Percentiles rank a stretch among this genome's conserved stretches.
These are phyloP conservation scores for Septoria linicola DNA, from an alignment of 2,329 filamentous ascomycete species.

Conservation along the genomic window DNA sequence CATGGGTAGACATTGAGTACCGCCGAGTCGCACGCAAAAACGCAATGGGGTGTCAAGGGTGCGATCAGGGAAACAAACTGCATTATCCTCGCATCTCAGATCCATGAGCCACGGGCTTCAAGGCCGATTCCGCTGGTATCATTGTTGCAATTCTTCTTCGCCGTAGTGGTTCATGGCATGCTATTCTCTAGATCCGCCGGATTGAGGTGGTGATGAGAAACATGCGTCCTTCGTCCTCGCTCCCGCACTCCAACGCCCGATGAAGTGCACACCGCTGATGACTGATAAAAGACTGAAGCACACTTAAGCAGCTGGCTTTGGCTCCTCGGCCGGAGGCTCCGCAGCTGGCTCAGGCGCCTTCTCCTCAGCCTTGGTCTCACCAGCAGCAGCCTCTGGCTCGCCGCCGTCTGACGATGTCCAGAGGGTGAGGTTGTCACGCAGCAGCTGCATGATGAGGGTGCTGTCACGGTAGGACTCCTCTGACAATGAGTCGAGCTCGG, in stretches of 20 bases:
- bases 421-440: constrained; percentile 96
- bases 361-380: constrained; percentile 52
- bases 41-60: constrained; percentile 11
- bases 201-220: constrained; percentile 16
- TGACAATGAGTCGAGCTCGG: constrained; percentile 94
- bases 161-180: constrained; percentile 19
- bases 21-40: constrained; percentile 15
- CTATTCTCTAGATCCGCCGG: constrained; percentile 8
- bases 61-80: constrained; percentile 11
- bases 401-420: constrained; percentile 93
- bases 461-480: constrained; percentile 99
- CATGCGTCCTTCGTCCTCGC: constrained; percentile 22
- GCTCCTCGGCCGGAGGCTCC: constrained; percentile 46
- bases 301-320: constrained; percentile 29
- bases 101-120: constrained; percentile 14
- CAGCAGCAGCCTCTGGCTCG: constrained; percentile 68
- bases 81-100: constrained; percentile 8
- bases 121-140: constrained; percentile 14
- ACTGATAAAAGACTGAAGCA: constrained; percentile 18
- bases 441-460: constrained; percentile 98
- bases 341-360: constrained; percentile 44
- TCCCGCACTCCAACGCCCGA: constrained; percentile 24
- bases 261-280: constrained; percentile 23
- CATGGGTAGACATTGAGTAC: constrained; percentile 16
- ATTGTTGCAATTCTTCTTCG: constrained; percentile 15